Conservation (phyloP, 306 rosid genomes). For the Quercus engelmannii region DNA sequence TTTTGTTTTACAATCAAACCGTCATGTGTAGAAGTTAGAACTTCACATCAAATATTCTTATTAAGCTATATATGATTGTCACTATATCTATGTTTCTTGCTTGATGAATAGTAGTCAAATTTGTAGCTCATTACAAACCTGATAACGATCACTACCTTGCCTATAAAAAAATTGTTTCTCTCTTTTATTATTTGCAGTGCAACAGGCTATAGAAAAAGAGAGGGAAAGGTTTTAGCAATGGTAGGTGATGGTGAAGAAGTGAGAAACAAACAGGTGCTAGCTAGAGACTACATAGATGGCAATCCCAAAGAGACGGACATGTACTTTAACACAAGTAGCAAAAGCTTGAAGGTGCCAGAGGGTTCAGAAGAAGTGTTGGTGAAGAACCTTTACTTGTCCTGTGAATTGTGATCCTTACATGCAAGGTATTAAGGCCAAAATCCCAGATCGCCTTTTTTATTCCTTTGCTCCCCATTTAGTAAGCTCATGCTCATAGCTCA, state of each 20-base stretch:
- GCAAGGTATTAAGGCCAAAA: constrained; percentile 25
- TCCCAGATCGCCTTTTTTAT: neutral
- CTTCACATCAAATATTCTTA: no score
- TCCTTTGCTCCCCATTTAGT: constrained; percentile 46
- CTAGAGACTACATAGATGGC: constrained; percentile 28
- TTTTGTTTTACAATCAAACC: no score
- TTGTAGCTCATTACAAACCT: no score
- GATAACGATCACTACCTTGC: neutral
- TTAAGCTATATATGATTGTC: no score
- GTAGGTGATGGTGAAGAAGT: no score
- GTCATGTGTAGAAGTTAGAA: no score
- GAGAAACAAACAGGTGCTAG: constrained; percentile 50
- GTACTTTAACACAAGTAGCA: constrained; percentile 22
- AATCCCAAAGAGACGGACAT: constrained; percentile 41
- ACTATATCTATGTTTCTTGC: no score
- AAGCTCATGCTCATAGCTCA: neutral
- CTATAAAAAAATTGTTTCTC: no score
- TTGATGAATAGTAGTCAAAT: no score
- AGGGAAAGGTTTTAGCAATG: no score
- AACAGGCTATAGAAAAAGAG: no score
- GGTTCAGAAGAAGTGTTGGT: constrained; percentile 44
- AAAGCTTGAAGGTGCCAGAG: constrained; percentile 30
- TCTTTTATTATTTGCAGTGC: no score
- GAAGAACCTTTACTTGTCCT: constrained; percentile 61
- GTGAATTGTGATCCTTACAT: constrained; percentile 74